phyloP scores from a whole-genome alignment of 2,329 filamentous ascomycete genomes.

The Aspergillaceae sp. region DNA sequence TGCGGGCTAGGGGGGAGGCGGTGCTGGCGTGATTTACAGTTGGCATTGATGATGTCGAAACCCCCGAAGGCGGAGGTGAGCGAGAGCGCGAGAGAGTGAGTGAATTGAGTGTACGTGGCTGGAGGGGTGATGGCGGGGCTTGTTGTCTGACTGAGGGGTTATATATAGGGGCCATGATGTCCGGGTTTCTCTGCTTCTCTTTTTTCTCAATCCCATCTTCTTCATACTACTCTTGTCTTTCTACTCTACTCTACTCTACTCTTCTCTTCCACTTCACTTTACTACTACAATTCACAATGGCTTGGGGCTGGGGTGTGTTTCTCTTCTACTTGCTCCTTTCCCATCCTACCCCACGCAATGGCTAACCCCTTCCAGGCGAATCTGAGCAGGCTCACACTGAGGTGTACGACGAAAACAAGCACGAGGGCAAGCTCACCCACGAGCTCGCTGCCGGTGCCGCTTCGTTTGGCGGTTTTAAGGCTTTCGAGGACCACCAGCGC shows the following conservation, averaged over 20 bases:
- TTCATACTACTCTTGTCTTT: background rate
- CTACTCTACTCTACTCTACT: background rate
- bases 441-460: conserved; percentile 68
- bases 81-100: too few relatives aligned
- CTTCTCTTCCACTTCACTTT: background rate
- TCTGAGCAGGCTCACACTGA: conserved; percentile 47
- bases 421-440: conserved; percentile 60
- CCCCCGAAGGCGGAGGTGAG: too few relatives aligned
- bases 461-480: conserved; percentile 71
- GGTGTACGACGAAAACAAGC: conserved; percentile 42
- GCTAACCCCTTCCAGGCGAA: conserved; percentile 34
- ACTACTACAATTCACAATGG: conserved; percentile 19
- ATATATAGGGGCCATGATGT: background rate
- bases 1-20: too few relatives aligned
- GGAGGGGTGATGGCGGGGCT: too few relatives aligned
- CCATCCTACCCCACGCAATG: conserved; percentile 1
- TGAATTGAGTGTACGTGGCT: too few relatives aligned
- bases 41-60: too few relatives aligned
- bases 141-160: too few relatives aligned
- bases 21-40: too few relatives aligned
- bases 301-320: conserved; percentile 28
- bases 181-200: background rate
- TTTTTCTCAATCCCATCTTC: background rate
- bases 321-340: background rate
- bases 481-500: conserved; percentile 68